A percentile compares a stretch with the other conserved stretches of the same genome.
These are phyloP conservation scores for Saxophila tyrrhenica DNA, from an alignment of 495 filamentous ascomycete genomes.

Conservation along the genomic window DNA sequence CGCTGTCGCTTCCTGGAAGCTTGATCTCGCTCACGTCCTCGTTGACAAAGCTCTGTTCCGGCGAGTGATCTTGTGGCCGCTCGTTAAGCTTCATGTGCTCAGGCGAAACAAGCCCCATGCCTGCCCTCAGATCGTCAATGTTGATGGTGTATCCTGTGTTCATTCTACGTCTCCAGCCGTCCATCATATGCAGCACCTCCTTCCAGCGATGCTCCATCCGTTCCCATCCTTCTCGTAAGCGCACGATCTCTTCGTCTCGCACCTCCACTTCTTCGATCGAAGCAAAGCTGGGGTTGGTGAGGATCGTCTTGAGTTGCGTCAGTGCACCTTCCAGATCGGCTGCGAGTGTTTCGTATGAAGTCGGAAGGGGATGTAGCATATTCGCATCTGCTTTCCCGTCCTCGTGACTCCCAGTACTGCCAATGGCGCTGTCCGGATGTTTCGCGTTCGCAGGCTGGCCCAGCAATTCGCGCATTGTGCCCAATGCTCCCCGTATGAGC, in stretches of 20 bases:
- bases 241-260: slow-evolving; percentile 76
- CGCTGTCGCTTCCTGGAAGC: slow-evolving; percentile 12
- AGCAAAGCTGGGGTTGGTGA: slow-evolving; percentile 93
- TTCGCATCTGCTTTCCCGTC: slow-evolving; percentile 30
- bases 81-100: background rate
- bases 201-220: slow-evolving; percentile 85
- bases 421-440: slow-evolving; percentile 11
- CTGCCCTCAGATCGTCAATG: slow-evolving; percentile 69
- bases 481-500: slow-evolving; percentile 58
- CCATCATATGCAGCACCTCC: slow-evolving; percentile 81
- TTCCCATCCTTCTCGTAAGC: slow-evolving; percentile 74
- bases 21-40: slow-evolving; percentile 26
- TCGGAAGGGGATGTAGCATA: slow-evolving; percentile 34
- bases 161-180: slow-evolving; percentile 82
- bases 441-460: slow-evolving; percentile 42
- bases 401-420: slow-evolving; percentile 21
- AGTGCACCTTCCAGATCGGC: slow-evolving; percentile 61
- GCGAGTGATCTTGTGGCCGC: background rate
- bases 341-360: slow-evolving; percentile 63
- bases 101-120: slow-evolving; percentile 36
- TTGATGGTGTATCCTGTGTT: slow-evolving; percentile 69
- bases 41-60: slow-evolving; percentile 11
- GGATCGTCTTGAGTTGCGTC: slow-evolving; percentile 63
- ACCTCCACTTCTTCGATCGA: slow-evolving; percentile 88
- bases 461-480: slow-evolving; percentile 66